Percentiles rank a stretch among this genome's conserved stretches.
Evolutionary conservation across 2,329 filamentous ascomycete genomes (phyloP).

Genomic region (Elsinoe necatrix): DNA sequence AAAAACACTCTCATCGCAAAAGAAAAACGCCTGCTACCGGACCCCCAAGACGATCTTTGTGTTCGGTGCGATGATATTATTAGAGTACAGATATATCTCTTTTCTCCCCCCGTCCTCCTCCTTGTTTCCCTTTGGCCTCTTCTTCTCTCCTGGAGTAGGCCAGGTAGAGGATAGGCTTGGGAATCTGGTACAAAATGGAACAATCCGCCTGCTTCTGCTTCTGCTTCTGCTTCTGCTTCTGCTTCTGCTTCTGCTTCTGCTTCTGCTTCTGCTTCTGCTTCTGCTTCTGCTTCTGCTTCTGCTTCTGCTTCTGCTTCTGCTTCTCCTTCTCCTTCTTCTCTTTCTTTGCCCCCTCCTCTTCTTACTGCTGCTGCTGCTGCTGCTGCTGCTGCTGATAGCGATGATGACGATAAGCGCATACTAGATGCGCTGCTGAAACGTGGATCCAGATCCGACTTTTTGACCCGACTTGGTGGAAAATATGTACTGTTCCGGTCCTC

Average conservation of each 20-base stretch:
- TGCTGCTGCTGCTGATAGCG: too few relatives aligned
- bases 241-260: too few relatives aligned
- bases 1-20: not conserved
- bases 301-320: too few relatives aligned
- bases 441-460: not conserved
- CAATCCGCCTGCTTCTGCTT: not conserved
- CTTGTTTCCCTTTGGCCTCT: not conserved
- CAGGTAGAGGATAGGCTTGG: not conserved
- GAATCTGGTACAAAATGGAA: not conserved
- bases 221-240: too few relatives aligned
- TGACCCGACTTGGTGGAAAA: not conserved
- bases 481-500: slow-evolving; percentile 2
- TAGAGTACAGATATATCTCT: not conserved
- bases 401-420: too few relatives aligned
- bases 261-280: too few relatives aligned
- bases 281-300: too few relatives aligned
- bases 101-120: not conserved
- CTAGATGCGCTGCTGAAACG: not conserved
- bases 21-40: not conserved
- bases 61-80: not conserved
- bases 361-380: not conserved
- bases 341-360: not conserved
- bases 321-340: too few relatives aligned
- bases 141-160: not conserved
- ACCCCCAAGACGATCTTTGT: not conserved